Percentiles rank a stretch among this genome's conserved stretches.
Evolutionary conservation across 768 basidiomycete species (phyloP).

Genomic region (Arthromyces matolae): DNA sequence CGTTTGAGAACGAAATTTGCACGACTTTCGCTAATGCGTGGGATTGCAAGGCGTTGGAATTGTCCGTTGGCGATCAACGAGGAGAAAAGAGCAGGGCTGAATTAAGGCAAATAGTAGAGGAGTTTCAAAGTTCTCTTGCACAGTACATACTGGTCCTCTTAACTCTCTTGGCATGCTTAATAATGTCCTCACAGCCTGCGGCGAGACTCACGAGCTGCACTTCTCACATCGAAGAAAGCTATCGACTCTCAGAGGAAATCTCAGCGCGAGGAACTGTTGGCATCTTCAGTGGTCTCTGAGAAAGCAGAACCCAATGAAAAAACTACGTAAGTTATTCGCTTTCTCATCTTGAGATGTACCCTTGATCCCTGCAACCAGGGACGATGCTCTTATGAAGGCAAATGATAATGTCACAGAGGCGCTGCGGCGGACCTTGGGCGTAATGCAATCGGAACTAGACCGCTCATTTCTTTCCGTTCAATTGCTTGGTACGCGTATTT

Average conservation of each 20-base stretch:
- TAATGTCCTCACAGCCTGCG: slow-evolving; percentile 41
- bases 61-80: slow-evolving; percentile 70
- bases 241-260: slow-evolving; percentile 62
- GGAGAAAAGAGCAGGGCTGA: slow-evolving; percentile 49
- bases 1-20: slow-evolving; percentile 6
- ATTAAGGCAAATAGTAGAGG: slow-evolving; percentile 47
- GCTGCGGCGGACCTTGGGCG: slow-evolving; percentile 73
- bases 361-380: slow-evolving; percentile 35
- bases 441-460: slow-evolving; percentile 93
- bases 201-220: slow-evolving; percentile 60
- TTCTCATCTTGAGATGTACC: not conserved
- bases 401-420: slow-evolving; percentile 86
- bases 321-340: slow-evolving; percentile 44
- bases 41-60: slow-evolving; percentile 53
- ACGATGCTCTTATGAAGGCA: slow-evolving; percentile 86
- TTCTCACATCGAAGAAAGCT: slow-evolving; percentile 68
- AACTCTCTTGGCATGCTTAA: not conserved
- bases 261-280: slow-evolving; percentile 66
- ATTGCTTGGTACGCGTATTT: slow-evolving; percentile 60
- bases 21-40: slow-evolving; percentile 12
- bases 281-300: slow-evolving; percentile 45
- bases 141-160: slow-evolving; percentile 49
- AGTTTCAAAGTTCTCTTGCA: slow-evolving; percentile 42
- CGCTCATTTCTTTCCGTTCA: slow-evolving; percentile 82
- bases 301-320: slow-evolving; percentile 54